Conservation (phyloP, 139 green algal species). For the Coelastrella sp. region DNA sequence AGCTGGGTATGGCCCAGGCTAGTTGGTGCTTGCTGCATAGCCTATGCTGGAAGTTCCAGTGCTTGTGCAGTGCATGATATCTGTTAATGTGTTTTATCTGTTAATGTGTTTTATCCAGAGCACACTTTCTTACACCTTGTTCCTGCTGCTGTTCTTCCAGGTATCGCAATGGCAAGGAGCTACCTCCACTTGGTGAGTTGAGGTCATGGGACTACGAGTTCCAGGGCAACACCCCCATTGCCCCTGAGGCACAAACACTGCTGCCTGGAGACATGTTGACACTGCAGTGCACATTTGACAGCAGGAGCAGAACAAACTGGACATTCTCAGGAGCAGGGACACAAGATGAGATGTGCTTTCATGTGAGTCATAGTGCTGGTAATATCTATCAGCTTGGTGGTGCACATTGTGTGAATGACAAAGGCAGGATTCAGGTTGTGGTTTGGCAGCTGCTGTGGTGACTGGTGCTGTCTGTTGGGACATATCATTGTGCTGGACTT, state of each 20-base stretch:
- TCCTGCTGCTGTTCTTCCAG: background rate
- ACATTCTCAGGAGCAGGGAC: background rate
- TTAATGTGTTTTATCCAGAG: no score
- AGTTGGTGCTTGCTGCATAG: no score
- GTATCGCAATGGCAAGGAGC: slow-evolving; percentile 14
- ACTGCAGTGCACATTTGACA: slow-evolving; percentile 41
- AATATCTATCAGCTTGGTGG: no score
- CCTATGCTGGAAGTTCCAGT: no score
- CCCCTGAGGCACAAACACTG: background rate
- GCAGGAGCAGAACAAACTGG: background rate
- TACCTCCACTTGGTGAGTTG: slow-evolving; percentile 5
- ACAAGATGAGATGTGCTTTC: slow-evolving; percentile 36
- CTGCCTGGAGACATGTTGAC: slow-evolving; percentile 20
- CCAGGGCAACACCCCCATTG: slow-evolving; percentile 16
- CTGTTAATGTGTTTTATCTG: no score
- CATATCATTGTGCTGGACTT: no score
- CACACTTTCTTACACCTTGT: background rate
- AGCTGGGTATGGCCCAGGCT: no score
- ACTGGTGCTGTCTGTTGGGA: background rate
- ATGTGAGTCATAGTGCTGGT: slow-evolving; percentile 2
- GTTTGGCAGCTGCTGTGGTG: no score
- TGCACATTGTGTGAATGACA: no score
- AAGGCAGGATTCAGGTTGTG: no score
- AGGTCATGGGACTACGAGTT: slow-evolving; percentile 17
- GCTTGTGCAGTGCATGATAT: no score